These are phyloP conservation scores for Sordaria brevicollis DNA, from an alignment of 495 filamentous ascomycete genomes.

Conservation along the genomic window DNA sequence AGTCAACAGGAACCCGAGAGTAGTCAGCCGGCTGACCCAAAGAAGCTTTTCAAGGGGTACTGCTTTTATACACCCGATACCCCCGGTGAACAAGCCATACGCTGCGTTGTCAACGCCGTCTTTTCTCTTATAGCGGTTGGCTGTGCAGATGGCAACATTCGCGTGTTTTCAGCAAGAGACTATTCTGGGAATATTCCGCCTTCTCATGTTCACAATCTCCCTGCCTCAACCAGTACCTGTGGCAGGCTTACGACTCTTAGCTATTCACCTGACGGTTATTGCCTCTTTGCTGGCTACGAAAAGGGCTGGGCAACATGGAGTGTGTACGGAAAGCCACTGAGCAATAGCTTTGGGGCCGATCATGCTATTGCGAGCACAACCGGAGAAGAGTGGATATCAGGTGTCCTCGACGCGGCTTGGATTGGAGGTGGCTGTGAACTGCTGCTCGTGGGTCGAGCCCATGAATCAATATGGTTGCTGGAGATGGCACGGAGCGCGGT, in stretches of 20 bases:
- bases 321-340: constrained; percentile 84
- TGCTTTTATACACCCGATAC: constrained; percentile 72
- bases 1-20: constrained; percentile 11
- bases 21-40: constrained; percentile 28
- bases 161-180: constrained; percentile 82
- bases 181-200: constrained; percentile 87
- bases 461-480: constrained; percentile 73
- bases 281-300: constrained; percentile 87
- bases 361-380: constrained; percentile 51
- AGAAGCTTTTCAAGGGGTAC: constrained; percentile 77
- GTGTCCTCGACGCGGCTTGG: constrained; percentile 70
- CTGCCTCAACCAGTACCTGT: constrained; percentile 51
- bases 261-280: constrained; percentile 96
- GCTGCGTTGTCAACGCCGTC: constrained; percentile 79
- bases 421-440: constrained; percentile 79
- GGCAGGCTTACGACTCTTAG: constrained; percentile 63
- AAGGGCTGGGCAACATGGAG: constrained; percentile 94
- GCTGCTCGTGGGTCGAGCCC: constrained; percentile 54
- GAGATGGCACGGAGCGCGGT: constrained; percentile 89
- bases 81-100: constrained; percentile 50
- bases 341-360: constrained; percentile 69
- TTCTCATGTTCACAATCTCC: constrained; percentile 66
- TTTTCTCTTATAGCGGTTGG: constrained; percentile 88
- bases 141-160: constrained; percentile 68
- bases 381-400: constrained; percentile 67